A percentile compares a stretch with the other conserved stretches of the same genome.
These are phyloP conservation scores for Aquilaria agallochum DNA, from an alignment of 441 rosid species.

Conservation along the genomic window DNA sequence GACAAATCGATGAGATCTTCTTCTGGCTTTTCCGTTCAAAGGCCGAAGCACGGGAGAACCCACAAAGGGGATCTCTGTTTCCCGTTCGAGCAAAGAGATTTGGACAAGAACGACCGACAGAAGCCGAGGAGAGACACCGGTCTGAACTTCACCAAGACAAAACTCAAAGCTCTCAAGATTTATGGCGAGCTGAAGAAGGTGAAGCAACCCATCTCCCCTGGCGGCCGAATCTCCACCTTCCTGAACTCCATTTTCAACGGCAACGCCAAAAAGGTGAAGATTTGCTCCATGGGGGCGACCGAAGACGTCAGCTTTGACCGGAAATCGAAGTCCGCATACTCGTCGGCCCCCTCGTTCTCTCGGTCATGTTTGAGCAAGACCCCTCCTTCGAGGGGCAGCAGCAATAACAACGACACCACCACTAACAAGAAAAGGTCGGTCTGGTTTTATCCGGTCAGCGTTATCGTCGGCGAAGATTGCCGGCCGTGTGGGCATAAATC, in stretches of 20 bases:
- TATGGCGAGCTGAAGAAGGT: conserved; percentile 52
- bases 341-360: conserved; percentile 49
- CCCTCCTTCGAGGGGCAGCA: conserved; percentile 23
- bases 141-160: conserved; percentile 39
- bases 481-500: conserved; percentile 56
- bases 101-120: conserved; percentile 7
- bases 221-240: conserved; percentile 58
- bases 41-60: conserved; percentile 9
- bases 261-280: conserved; percentile 69
- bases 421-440: conserved; percentile 46
- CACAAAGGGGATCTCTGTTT: conserved; percentile 1
- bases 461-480: conserved; percentile 54
- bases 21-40: no score
- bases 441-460: conserved; percentile 57
- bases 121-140: conserved; percentile 25
- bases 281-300: conserved; percentile 52
- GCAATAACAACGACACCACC: conserved; percentile 19
- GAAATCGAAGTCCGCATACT: conserved; percentile 45
- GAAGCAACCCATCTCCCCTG: conserved; percentile 79
- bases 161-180: conserved; percentile 46
- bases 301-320: conserved; percentile 56
- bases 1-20: conserved; percentile 26
- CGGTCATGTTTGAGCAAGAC: conserved; percentile 62
- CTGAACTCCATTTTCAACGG: conserved; percentile 70
- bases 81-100: conserved; percentile 14